Evolutionary conservation across 192 early-diverging fungal genomes (phyloP), one percentile per base, ranked within the genome.

Genomic region (Lobosporangium transversale): DNA sequence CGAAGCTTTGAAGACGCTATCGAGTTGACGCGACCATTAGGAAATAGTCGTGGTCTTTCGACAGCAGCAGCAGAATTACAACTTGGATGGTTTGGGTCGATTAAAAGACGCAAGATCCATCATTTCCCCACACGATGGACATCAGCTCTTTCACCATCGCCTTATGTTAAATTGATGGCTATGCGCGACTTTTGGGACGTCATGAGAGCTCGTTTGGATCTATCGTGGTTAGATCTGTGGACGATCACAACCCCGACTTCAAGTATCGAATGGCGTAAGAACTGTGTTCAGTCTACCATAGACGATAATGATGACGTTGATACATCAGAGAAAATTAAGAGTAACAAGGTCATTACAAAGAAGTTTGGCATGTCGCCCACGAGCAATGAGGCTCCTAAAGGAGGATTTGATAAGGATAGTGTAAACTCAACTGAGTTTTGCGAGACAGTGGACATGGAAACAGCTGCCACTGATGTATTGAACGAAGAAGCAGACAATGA

Each of bases 121-220:
- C 73, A 76, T 26, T 76, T 62, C 35, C 63, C 73, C 2, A 76
- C 58, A 4, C 56, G 56, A 2, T 76, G 73, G 73, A 76, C 73
- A 0, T 76, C 71, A 4, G 67, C 44, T 6, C 48, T 66, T 17
- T 74, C 70, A 1, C 70, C 61, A 2, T 65, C 70, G 9, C 62
- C 70, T 7, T 74, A 74, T 37, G 43, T 74, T 27, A 65, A 71
- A 20, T 30, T 71, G 43, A 35, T 57, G 52, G 51, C 73, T 7
- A 67, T 62, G 58, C 63, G 64, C 1, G 73, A 76, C 32, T 76
- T 76, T 62, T 76, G 73, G 73, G 64, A 76, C 23, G 59, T 67
- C 27, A 76, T 76, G 73, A 60, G 18, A 24, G 42, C 58, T 5
- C 58, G 73, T 6, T 1, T 76, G 30, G 73, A 76, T 45, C 36